Base-by-base conservation (phyloP, 805 yeast species). In the Saccharomycopsis sp. region DNA sequence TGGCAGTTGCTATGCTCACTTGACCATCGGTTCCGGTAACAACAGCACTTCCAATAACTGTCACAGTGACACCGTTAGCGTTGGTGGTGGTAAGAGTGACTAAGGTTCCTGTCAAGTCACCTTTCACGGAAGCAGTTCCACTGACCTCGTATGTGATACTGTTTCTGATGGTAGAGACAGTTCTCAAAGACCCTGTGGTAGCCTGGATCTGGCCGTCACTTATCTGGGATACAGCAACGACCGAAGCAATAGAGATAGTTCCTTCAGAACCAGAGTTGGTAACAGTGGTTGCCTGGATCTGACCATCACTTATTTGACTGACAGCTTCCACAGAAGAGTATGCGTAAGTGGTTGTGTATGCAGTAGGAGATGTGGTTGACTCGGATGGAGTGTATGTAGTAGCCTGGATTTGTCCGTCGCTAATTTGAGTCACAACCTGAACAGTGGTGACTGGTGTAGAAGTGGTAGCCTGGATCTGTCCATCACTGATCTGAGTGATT, bases 161-260 rank as follows among this genome's bases (percentile, higher is more conserved):
- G n/a, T 56, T 59, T 18, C 44, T 21, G 16, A 55, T 12, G 18
- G 58, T 58, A 12, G 55, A 50, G 16, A 57, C 57, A n/a, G 61
- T 53, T 37, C 57, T 40, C 4, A 54, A 56, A 7, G 48, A 44
- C 7, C 57, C 51, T 23, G 63, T 53, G n/a, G 62, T 52, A 20
- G 64, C 57, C 67, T 78, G 82, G 65, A 77, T 70, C 68, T 78
- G 82, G 64, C 82, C 82, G 62, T 79, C 83, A 62, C 73, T 74
- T 55, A 79, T 79, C 67, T 77, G 82, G 62, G 77, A 65, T 57
- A 63, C 65, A 15, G 70, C 64, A 53, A 67, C 62, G 12, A 61
- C 57, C 20, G 71, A 58, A 7, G 71, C 50, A 24, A 68, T 58
- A 21, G 70, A 61, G 20, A 55, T 52, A 16, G 66, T 16, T 16